A percentile compares a stretch with the other conserved stretches of the same genome.
Evolutionary conservation across 192 early-diverging fungal genomes (phyloP).

Genomic region (Phycomyces blakesleeanus): DNA sequence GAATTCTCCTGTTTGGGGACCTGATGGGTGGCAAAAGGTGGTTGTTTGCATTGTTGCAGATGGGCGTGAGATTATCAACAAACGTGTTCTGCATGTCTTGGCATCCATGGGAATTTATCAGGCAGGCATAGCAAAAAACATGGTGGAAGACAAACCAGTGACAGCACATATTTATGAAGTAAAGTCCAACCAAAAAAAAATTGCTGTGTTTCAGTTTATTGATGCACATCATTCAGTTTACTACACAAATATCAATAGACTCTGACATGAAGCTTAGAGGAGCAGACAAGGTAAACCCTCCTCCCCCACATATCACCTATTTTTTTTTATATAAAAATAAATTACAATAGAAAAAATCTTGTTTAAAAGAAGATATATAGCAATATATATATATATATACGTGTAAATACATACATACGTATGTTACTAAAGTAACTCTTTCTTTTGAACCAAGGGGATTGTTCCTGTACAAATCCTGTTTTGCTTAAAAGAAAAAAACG

Average conservation of each 20-base stretch:
- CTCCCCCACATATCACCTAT: not conserved
- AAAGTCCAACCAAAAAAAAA: constrained; percentile 5
- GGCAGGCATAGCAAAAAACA: constrained; percentile 61
- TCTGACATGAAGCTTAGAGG: constrained; percentile 60
- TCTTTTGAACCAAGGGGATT: constrained; percentile 13
- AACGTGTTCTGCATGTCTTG: constrained; percentile 57
- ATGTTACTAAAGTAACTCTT: too few species aligned
- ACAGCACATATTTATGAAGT: constrained; percentile 62
- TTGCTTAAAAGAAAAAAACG: constrained; percentile 79
- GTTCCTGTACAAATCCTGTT: constrained; percentile 74
- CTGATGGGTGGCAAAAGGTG: constrained; percentile 67
- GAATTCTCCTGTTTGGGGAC: constrained; percentile 45
- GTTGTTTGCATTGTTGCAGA: constrained; percentile 75
- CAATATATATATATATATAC: too few species aligned
- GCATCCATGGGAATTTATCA: constrained; percentile 74
- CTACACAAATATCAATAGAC: constrained; percentile 70
- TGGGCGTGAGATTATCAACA: constrained; percentile 62
- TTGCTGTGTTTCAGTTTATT: too few species aligned
- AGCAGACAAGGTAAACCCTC: constrained; percentile 44
- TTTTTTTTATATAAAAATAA: not conserved
- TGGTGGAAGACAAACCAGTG: constrained; percentile 56
- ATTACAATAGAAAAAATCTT: too few species aligned
- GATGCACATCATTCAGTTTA: constrained; percentile 57
- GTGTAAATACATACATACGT: too few species aligned
- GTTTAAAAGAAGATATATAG: too few species aligned